Evolutionary conservation across 345 rosid species (phyloP).

Genomic region (Atalantia buxifolia): DNA sequence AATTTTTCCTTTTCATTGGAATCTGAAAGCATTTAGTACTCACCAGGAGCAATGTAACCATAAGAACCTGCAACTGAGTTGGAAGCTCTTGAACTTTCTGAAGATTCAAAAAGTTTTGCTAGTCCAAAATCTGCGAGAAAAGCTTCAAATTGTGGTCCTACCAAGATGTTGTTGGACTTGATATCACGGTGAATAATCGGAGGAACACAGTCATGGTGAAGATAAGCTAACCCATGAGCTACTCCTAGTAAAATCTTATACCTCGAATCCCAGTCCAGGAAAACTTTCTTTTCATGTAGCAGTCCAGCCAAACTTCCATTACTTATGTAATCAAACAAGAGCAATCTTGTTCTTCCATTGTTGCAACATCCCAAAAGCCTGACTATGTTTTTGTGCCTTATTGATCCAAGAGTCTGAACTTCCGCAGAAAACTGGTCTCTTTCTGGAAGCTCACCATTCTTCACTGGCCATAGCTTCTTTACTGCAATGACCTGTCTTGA

Average conservation of each 20-base stretch:
- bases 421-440: constrained; percentile 69
- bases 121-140: constrained; percentile 72
- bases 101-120: constrained; percentile 52
- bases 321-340: constrained; percentile 63
- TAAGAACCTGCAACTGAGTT: constrained; percentile 65
- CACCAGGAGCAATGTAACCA: constrained; percentile 83
- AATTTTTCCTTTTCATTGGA: neutral
- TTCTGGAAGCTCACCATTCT: constrained; percentile 42
- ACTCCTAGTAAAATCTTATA: constrained; percentile 62
- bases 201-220: constrained; percentile 72
- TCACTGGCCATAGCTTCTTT: constrained; percentile 67
- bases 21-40: constrained; percentile 17
- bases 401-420: constrained; percentile 61
- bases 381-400: constrained; percentile 67
- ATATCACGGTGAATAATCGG: constrained; percentile 72
- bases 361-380: constrained; percentile 66
- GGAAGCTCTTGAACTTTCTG: constrained; percentile 43
- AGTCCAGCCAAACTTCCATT: constrained; percentile 62
- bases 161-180: constrained; percentile 70
- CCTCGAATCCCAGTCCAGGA: constrained; percentile 67
- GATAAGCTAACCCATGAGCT: constrained; percentile 70
- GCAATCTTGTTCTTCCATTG: constrained; percentile 57
- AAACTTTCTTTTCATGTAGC: constrained; percentile 46
- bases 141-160: constrained; percentile 65
- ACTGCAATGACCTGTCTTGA: constrained; percentile 56